A percentile compares a stretch with the other conserved stretches of the same genome.
Conservation (phyloP, 2,329 filamentous ascomycete genomes). For the Bipolaris bicolor region DNA sequence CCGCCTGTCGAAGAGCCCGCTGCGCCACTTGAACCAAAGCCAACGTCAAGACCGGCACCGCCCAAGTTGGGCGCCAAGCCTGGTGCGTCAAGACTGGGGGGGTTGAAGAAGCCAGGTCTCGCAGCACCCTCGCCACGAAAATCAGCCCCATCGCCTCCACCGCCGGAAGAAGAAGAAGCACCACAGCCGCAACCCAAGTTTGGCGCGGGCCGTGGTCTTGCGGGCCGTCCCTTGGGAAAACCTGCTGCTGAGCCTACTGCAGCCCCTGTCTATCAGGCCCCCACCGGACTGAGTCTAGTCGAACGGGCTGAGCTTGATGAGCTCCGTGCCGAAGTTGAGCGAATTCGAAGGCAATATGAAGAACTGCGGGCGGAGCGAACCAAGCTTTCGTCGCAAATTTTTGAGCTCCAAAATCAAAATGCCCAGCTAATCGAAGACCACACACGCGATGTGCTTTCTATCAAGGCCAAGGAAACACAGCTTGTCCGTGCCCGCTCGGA, state of each 20-base stretch:
- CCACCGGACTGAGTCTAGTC: conserved; percentile 73
- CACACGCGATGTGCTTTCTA: conserved; percentile 90
- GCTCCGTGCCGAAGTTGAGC: conserved; percentile 81
- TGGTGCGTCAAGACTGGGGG: conserved; percentile 48
- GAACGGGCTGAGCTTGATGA: conserved; percentile 94
- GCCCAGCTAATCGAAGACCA: conserved; percentile 96
- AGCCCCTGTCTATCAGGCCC: conserved; percentile 54
- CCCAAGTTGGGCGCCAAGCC: conserved; percentile 52
- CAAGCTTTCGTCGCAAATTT: conserved; percentile 83
- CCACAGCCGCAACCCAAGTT: conserved; percentile 63
- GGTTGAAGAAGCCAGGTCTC: conserved; percentile 52
- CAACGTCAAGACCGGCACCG: conserved; percentile 59
- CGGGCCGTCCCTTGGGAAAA: conserved; percentile 83
- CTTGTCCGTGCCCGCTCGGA: conserved; percentile 90
- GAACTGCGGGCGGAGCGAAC: conserved; percentile 82
- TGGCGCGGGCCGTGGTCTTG: conserved; percentile 73
- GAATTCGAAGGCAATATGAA: conserved; percentile 74
- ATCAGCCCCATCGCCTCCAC: conserved; percentile 58
- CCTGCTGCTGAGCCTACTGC: conserved; percentile 72
- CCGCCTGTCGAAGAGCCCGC: conserved; percentile 54
- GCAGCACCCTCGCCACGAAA: conserved; percentile 48
- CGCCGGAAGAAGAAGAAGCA: conserved; percentile 40
- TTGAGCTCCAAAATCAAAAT: conserved; percentile 96
- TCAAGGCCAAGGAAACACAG: conserved; percentile 98
- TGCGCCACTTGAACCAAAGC: conserved; percentile 64